These are phyloP conservation scores for Dipodascus albidus DNA, from an alignment of 805 yeast species.

Conservation along the genomic window DNA sequence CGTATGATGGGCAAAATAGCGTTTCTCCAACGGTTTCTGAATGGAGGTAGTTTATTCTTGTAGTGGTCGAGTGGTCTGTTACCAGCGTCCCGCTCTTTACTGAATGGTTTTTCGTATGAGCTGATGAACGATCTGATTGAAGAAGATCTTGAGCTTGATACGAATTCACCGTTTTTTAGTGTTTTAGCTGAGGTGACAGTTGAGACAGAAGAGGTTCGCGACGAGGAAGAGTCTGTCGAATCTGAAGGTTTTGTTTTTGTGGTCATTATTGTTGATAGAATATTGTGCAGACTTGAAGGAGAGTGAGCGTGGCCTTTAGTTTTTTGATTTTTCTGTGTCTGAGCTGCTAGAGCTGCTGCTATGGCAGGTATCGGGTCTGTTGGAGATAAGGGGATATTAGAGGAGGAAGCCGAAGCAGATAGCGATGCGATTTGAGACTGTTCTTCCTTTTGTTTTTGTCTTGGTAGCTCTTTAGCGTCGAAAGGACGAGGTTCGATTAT, in stretches of 20 bases:
- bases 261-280: not conserved
- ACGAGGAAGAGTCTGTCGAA: not conserved
- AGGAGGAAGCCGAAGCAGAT: not conserved
- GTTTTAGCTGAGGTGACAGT: not conserved
- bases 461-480: not conserved
- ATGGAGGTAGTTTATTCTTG: slow-evolving; percentile 42
- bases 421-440: not conserved
- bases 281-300: not conserved
- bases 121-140: slow-evolving; percentile 14
- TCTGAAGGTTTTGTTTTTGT: not conserved
- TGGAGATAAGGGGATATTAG: not conserved
- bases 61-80: slow-evolving; percentile 59
- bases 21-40: slow-evolving; percentile 34
- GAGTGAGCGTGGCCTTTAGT: not conserved
- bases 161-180: not conserved
- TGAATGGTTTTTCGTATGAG: slow-evolving; percentile 17
- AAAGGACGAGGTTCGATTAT: not conserved
- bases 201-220: not conserved
- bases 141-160: slow-evolving; percentile 9
- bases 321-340: not conserved
- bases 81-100: slow-evolving; percentile 54
- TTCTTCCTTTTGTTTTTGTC: slow-evolving; percentile 1
- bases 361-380: not conserved
- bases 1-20: slow-evolving; percentile 44
- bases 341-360: not conserved